phyloP scores from a whole-genome alignment of 352 stramenopile genomes.

The Pythium myriotylum region DNA sequence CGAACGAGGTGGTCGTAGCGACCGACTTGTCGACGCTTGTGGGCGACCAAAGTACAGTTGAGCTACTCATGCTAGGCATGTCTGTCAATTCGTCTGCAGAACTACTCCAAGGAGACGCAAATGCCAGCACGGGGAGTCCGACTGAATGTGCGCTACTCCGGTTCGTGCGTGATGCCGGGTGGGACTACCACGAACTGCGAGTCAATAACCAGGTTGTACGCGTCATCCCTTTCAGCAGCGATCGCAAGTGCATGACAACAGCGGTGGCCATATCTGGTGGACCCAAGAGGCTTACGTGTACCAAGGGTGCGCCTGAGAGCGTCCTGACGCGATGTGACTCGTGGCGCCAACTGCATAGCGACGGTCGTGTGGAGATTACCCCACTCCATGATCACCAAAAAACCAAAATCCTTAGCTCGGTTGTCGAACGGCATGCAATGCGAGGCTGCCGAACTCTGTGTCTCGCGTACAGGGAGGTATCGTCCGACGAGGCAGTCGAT shows the following conservation, averaged over 20 bases:
- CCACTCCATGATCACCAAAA: slow-evolving; percentile 14
- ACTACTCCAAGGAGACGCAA: slow-evolving; percentile 41
- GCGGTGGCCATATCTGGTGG: slow-evolving; percentile 41
- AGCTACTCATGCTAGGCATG: slow-evolving; percentile 41
- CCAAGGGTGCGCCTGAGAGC: slow-evolving; percentile 59
- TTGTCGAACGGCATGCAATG: slow-evolving; percentile 70
- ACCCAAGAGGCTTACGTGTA: slow-evolving; percentile 33
- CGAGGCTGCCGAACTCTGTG: slow-evolving; percentile 81
- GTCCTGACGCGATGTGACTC: slow-evolving; percentile 48
- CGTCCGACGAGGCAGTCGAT: slow-evolving; percentile 17
- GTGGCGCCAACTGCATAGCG: slow-evolving; percentile 19
- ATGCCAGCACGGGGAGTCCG: slow-evolving; percentile 36
- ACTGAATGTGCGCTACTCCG: slow-evolving; percentile 56
- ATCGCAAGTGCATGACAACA: slow-evolving; percentile 94
- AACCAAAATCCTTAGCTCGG: slow-evolving; percentile 22
- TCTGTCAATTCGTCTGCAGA: slow-evolving; percentile 87
- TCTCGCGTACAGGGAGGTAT: slow-evolving; percentile 47
- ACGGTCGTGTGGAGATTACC: background rate
- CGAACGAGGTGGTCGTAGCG: slow-evolving; percentile 43
- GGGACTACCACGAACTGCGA: slow-evolving; percentile 40
- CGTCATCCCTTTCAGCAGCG: slow-evolving; percentile 89
- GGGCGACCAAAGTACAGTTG: slow-evolving; percentile 8
- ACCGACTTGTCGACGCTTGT: background rate
- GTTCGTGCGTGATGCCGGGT: slow-evolving; percentile 30
- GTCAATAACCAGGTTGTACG: slow-evolving; percentile 24